These are phyloP conservation scores for Podosphaera fusca DNA, from an alignment of 2,329 filamentous ascomycete genomes.

Conservation along the genomic window DNA sequence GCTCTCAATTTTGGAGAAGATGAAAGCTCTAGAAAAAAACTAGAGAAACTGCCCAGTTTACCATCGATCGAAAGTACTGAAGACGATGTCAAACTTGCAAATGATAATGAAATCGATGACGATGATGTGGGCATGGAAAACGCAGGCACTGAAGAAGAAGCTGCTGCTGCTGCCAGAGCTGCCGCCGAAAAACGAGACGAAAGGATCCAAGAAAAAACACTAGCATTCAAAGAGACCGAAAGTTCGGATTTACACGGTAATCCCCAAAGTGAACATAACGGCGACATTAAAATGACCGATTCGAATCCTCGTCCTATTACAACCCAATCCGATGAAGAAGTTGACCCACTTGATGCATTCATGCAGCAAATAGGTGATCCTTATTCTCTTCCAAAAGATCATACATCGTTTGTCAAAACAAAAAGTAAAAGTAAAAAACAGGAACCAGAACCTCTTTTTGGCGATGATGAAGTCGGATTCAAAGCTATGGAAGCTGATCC, in stretches of 20 bases:
- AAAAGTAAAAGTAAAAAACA: constrained; percentile 27
- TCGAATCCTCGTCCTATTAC: constrained; percentile 7
- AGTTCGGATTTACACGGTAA: constrained; percentile 26
- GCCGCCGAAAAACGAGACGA: constrained; percentile 69
- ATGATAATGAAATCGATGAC: constrained; percentile 37
- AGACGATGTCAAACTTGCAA: constrained; percentile 28
- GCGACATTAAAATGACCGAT: constrained; percentile 16
- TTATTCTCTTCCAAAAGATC: constrained; percentile 20
- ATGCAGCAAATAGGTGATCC: constrained; percentile 45
- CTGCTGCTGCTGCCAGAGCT: constrained; percentile 61
- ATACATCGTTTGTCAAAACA: constrained; percentile 11
- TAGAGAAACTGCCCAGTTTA: constrained; percentile 70
- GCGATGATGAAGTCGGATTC: constrained; percentile 52
- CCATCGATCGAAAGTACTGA: constrained; percentile 39
- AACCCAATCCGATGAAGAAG: constrained; percentile 41
- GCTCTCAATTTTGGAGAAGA: constrained; percentile 76
- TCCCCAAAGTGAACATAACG: constrained; percentile 16
- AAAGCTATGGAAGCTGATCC: constrained; percentile 39
- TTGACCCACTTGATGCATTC: constrained; percentile 90
- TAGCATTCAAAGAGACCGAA: constrained; percentile 15
- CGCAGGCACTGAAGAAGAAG: constrained; percentile 67
- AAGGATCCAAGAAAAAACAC: constrained; percentile 25
- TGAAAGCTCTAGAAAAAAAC: constrained; percentile 63
- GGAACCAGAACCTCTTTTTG: constrained; percentile 69
- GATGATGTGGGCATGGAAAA: constrained; percentile 52